phyloP scores from a whole-genome alignment of 2,329 filamentous ascomycete genomes.

The Ascochyta viciae-villosae region DNA sequence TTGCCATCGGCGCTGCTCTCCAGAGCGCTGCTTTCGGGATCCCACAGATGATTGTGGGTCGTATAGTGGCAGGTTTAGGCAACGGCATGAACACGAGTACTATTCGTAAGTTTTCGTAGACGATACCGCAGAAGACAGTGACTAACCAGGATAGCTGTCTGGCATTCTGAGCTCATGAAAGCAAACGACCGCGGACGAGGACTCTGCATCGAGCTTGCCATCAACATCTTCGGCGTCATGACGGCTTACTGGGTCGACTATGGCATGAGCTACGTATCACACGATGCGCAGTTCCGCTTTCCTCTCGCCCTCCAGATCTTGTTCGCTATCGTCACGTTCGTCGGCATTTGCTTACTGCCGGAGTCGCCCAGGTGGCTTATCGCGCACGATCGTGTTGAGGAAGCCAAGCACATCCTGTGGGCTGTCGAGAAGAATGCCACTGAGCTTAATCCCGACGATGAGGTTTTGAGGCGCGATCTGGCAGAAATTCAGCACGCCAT shows the following conservation, averaged over 20 bases:
- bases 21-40: slow-evolving; percentile 42
- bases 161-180: slow-evolving; percentile 51
- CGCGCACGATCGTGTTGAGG: slow-evolving; percentile 54
- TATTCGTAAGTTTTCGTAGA: slow-evolving; percentile 56
- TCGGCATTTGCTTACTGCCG: slow-evolving; percentile 24
- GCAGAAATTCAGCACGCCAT: not conserved
- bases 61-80: slow-evolving; percentile 53
- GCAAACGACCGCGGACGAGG: slow-evolving; percentile 25
- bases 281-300: slow-evolving; percentile 45
- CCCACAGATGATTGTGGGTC: slow-evolving; percentile 41
- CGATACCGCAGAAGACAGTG: not conserved
- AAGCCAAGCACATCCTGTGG: slow-evolving; percentile 25
- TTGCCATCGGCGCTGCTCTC: slow-evolving; percentile 42
- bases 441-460: slow-evolving; percentile 43
- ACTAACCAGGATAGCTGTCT: slow-evolving; percentile 35
- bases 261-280: slow-evolving; percentile 18
- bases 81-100: slow-evolving; percentile 33
- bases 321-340: slow-evolving; percentile 42
- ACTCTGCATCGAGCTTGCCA: slow-evolving; percentile 21
- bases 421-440: slow-evolving; percentile 31
- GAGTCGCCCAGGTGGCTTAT: slow-evolving; percentile 56
- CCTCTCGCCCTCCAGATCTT: slow-evolving; percentile 63
- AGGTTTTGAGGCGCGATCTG: slow-evolving; percentile 50
- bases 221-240: slow-evolving; percentile 27
- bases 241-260: slow-evolving; percentile 26